These are phyloP conservation scores for Penicillium egyptiacum DNA, from an alignment of 495 filamentous ascomycete species.

Conservation along the genomic window DNA sequence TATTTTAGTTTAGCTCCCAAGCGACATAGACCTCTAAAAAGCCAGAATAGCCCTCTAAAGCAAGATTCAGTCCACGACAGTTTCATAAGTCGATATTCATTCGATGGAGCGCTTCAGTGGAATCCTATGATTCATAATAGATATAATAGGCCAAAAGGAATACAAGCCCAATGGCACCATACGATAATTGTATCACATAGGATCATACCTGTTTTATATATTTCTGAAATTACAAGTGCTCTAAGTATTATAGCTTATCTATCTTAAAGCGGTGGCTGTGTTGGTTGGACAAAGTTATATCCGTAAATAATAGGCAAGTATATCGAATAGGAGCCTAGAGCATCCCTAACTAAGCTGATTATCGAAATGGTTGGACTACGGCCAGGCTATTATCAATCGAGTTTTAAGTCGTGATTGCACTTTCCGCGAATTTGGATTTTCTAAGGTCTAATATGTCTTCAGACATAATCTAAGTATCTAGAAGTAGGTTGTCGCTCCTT, in stretches of 20 bases:
- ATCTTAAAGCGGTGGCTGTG: constrained; percentile 5
- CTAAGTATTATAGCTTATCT: constrained; percentile 1
- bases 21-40: no score
- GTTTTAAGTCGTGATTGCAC: background rate
- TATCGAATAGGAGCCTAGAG: constrained; percentile 1
- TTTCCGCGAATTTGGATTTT: background rate
- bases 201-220: constrained; percentile 3
- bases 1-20: no score
- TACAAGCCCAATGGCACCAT: no score
- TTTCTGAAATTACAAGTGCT: background rate
- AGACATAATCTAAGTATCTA: no score
- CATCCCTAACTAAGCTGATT: background rate
- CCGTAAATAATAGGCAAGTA: background rate
- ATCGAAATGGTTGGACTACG: background rate
- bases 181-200: constrained; percentile 4
- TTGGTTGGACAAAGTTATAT: background rate
- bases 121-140: no score
- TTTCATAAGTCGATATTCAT: no score
- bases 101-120: no score
- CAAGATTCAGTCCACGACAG: no score
- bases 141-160: no score
- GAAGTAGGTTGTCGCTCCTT: background rate
- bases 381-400: no score
- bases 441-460: no score
- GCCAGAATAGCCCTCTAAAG: no score